These are phyloP conservation scores for Hypoxylon subgilvum DNA, from an alignment of 495 filamentous ascomycete species.

Conservation along the genomic window DNA sequence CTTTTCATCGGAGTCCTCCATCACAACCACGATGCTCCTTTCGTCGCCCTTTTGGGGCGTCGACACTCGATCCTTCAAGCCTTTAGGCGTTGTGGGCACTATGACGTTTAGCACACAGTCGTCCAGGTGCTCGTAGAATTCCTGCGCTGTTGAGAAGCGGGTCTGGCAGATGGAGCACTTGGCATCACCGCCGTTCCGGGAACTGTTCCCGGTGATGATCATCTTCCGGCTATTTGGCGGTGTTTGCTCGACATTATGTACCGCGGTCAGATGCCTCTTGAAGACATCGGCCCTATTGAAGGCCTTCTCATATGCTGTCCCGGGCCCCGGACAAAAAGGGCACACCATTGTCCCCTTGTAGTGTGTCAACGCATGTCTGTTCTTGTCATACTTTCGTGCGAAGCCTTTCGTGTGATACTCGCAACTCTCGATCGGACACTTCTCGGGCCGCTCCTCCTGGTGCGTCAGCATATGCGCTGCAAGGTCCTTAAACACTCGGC, in stretches of 20 bases:
- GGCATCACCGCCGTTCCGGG: constrained; percentile 71
- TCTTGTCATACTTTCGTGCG: constrained; percentile 98
- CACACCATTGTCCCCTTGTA: constrained; percentile 99
- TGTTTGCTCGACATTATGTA: constrained; percentile 94
- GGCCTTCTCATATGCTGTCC: constrained; percentile 93
- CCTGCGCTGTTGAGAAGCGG: constrained; percentile 89
- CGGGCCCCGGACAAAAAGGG: constrained; percentile 94
- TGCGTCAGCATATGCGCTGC: constrained; percentile 98
- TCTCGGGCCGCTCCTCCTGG: constrained; percentile 90
- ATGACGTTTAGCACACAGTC: constrained; percentile 97
- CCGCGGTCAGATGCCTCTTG: constrained; percentile 93
- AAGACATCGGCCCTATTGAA: constrained; percentile 99
- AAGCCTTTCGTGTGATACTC: constrained; percentile 97
- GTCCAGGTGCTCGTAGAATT: constrained; percentile 98
- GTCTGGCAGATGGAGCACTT: constrained; percentile 95
- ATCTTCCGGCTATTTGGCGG: constrained; percentile 95
- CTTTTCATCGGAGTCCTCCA: constrained; percentile 61
- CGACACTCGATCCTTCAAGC: constrained; percentile 62
- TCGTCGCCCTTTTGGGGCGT: constrained; percentile 54
- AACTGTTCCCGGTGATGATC: constrained; percentile 62
- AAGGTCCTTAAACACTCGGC: constrained; percentile 86
- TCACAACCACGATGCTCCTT: constrained; percentile 62
- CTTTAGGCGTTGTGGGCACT: constrained; percentile 78
- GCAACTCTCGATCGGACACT: constrained; percentile 93
- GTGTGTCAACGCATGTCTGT: constrained; percentile 94